Evolutionary conservation across 352 stramenopile genomes (phyloP), one percentile per base, ranked within the genome.

Genomic region (Phytophthora sansomeana): DNA sequence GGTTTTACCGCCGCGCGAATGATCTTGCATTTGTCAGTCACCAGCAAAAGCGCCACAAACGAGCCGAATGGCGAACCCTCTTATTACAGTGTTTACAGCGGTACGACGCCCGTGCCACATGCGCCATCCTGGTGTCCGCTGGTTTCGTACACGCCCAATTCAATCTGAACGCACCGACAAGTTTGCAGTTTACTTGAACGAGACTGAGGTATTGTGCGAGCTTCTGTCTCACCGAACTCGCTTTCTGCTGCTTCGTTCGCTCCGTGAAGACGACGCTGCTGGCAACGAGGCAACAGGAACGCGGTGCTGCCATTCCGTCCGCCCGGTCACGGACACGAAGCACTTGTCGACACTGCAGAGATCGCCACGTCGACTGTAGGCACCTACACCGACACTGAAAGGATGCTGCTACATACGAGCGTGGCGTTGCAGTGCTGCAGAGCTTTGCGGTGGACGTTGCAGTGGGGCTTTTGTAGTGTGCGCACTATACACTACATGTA

Each of bases 371-470:
- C 24, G 38, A 60, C 17, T 16, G 19, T 26, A 46, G 17, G 14
- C 41, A 21, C 30, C 26, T 33, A 35, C 59, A 61, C 56, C 43
- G 58, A 46, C 52, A 54, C n/a, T 52, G 17, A 48, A 33, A 56
- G 16, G 38, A 50, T 26, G n/a, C n/a, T n/a, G n/a, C n/a, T 48
- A 52, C 10, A 36, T 10, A 10, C 6, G 10, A 6, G 35, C 39
- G 41, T 35, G 30, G 35, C 35, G 33, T 60, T 30, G 58, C 38
- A 6, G 41, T 61, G 32, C 43, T 62, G 42, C 35, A n/a, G 42
- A 58, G 35, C 51, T 58, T 50, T 68, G 60, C 33, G 16, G 29
- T n/a, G 36, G 51, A 33, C 14, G 42, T 47, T 54, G 42, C 55
- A n/a, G 39, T 61, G 47, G n/a, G 38, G 6, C 36, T 49, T 39